Base-by-base conservation (phyloP, 176 grass and related monocot genomes). In the Tillandsia fasciculata region DNA sequence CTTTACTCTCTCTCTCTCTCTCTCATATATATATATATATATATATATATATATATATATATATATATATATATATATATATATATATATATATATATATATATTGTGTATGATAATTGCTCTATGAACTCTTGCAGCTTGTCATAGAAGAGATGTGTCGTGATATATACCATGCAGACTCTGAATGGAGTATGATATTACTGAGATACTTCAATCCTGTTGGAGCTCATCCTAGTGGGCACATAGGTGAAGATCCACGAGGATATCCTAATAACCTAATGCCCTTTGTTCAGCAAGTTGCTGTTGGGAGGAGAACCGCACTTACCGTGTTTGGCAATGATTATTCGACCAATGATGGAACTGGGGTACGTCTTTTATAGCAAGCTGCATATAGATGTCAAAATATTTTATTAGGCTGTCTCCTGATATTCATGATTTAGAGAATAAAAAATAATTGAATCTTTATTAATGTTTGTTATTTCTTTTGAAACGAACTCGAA, bases 191-290 rank as follows among this genome's bases (percentile, higher is more conserved):
- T 66, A 97, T 92, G 66, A 90, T 97, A 82, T 76, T 97, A 72
- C 83, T 97, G 67, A 84, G 93, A 76, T 97, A 97, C 63, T 96
- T 92, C 79, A 97, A 97, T 70, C 93, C 93, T 6, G 93, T 97
- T 29, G 93, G 89, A 70, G 93, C 89, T 80, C 89, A 97, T 74
- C 86, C 86, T 29, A 97, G 89, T 80, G 93, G 93, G 68, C 83
- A 83, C 73, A 83, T 97, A 64, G 93, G 93, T 64, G 93, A 97
- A 82, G 93, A 97, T 42, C 93, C 93, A 53, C 83, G 74, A 50
- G 93, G 93, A 72, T 87, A 80, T 69, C 93, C 93, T 67, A 97
- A 92, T 81, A 97, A 97, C 76, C 88, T 97, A 58, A 97, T 97
- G 93, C 93, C 93, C 64, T 85, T 87, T 53, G 93, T 97, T 67